Evolutionary conservation across 1,284 basidiomycete genomes (phyloP).

Genomic region (Irpex rosettiformis): DNA sequence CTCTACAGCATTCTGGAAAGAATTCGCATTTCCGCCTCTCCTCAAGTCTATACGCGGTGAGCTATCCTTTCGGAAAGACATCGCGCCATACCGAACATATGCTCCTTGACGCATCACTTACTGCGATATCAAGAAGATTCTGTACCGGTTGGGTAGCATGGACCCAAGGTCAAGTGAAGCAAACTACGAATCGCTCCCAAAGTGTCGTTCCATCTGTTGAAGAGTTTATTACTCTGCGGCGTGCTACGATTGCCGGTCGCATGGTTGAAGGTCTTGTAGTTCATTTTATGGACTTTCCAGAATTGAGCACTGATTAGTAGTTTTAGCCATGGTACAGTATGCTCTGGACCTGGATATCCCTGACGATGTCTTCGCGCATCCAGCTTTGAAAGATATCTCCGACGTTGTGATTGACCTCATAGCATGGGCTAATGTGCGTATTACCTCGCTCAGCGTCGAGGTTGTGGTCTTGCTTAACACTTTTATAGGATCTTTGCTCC

Average conservation of each 20-base stretch:
- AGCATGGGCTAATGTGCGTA: background rate
- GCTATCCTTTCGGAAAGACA: background rate
- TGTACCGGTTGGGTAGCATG: constrained; percentile 17
- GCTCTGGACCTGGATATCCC: background rate
- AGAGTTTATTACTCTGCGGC: constrained; percentile 41
- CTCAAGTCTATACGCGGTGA: background rate
- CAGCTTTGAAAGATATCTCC: background rate
- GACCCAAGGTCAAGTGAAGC: constrained; percentile 38
- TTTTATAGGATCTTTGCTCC: background rate
- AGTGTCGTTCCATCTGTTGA: constrained; percentile 38
- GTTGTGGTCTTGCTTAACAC: background rate
- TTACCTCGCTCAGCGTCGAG: background rate
- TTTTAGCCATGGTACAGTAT: background rate
- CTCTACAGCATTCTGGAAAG: background rate
- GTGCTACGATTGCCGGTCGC: constrained; percentile 39
- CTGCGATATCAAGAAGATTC: background rate
- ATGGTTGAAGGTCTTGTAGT: constrained; percentile 40
- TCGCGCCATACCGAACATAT: no score
- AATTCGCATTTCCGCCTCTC: background rate
- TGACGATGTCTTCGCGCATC: background rate
- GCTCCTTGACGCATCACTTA: no score
- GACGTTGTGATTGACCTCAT: background rate
- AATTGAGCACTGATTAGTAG: background rate
- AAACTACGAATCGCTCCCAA: constrained; percentile 35
- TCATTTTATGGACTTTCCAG: background rate